phyloP scores from a whole-genome alignment of 208 protist species.

The Leishmania tropica region DNA sequence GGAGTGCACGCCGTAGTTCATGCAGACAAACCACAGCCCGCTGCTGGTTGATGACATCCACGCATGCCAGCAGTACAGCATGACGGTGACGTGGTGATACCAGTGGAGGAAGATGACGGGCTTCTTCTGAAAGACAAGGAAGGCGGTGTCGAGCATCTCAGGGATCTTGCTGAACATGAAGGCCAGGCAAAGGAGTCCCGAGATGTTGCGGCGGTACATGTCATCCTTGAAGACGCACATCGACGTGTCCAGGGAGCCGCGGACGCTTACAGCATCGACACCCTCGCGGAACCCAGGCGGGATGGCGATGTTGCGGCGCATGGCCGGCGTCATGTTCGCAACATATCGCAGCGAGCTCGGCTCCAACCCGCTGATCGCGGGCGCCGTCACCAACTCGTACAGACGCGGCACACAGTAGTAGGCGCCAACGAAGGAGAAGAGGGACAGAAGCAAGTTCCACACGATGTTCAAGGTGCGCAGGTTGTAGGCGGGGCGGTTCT shows the following conservation, averaged over 20 bases:
- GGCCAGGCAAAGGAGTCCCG: constrained; percentile 52
- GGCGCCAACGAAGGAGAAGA: constrained; percentile 75
- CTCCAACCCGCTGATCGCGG: constrained; percentile 36
- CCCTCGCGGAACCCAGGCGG: constrained; percentile 32
- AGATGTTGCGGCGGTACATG: constrained; percentile 44
- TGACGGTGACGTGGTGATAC: constrained; percentile 91
- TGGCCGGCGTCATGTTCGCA: constrained; percentile 22
- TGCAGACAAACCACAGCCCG: constrained; percentile 78
- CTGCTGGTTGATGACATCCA: constrained; percentile 31
- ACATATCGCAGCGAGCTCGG: constrained; percentile 31
- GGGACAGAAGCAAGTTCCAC: constrained; percentile 86
- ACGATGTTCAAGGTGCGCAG: constrained; percentile 60
- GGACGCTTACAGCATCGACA: constrained; percentile 27
- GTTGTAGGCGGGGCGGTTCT: constrained; percentile 52
- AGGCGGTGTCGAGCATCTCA: constrained; percentile 78
- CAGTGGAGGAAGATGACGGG: constrained; percentile 83
- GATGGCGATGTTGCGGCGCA: constrained; percentile 38
- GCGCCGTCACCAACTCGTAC: constrained; percentile 39
- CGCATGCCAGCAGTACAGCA: constrained; percentile 90
- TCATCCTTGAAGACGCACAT: constrained; percentile 48
- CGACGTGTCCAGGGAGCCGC: constrained; percentile 53
- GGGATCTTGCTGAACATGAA: constrained; percentile 80
- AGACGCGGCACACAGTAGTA: constrained; percentile 57
- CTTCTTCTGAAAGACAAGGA: constrained; percentile 79
- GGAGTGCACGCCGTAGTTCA: constrained; percentile 93